phyloP scores from a whole-genome alignment of 495 filamentous ascomycete genomes.

The Evernia prunastri region DNA sequence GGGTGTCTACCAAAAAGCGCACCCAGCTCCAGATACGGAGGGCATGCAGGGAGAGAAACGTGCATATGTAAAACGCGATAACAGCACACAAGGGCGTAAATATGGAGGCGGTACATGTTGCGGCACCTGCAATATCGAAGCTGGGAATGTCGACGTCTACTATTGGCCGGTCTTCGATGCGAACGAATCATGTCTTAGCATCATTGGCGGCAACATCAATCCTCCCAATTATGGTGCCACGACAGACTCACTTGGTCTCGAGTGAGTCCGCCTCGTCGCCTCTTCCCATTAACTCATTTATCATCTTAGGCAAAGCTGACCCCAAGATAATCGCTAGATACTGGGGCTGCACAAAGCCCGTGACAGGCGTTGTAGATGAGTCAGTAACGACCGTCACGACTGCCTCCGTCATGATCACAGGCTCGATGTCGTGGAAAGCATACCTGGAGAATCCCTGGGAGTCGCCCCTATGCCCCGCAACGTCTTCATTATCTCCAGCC shows the following conservation, averaged over 20 bases:
- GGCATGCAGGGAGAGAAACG: neutral
- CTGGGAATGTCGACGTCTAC: slow-evolving; percentile 15
- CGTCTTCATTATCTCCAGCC: neutral
- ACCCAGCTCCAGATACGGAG: neutral
- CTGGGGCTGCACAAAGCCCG: neutral
- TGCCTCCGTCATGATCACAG: neutral
- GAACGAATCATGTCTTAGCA: slow-evolving; percentile 9
- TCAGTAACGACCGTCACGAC: neutral
- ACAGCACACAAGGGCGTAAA: neutral
- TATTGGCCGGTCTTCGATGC: slow-evolving; percentile 10
- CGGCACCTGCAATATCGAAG: slow-evolving; percentile 7
- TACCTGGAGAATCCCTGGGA: slow-evolving; percentile 4
- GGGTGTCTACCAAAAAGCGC: neutral
- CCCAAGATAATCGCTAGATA: neutral
- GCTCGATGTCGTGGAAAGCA: neutral
- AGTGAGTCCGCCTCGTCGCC: neutral
- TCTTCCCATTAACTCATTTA: neutral
- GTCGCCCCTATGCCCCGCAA: neutral
- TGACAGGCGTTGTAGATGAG: neutral
- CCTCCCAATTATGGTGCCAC: neutral
- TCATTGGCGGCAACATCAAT: slow-evolving; percentile 5
- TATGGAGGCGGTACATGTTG: slow-evolving; percentile 5
- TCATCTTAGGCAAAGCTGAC: neutral
- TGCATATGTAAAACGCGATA: neutral
- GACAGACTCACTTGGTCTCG: neutral